phyloP scores from a whole-genome alignment of 768 basidiomycete genomes.

The Galerina marginata region DNA sequence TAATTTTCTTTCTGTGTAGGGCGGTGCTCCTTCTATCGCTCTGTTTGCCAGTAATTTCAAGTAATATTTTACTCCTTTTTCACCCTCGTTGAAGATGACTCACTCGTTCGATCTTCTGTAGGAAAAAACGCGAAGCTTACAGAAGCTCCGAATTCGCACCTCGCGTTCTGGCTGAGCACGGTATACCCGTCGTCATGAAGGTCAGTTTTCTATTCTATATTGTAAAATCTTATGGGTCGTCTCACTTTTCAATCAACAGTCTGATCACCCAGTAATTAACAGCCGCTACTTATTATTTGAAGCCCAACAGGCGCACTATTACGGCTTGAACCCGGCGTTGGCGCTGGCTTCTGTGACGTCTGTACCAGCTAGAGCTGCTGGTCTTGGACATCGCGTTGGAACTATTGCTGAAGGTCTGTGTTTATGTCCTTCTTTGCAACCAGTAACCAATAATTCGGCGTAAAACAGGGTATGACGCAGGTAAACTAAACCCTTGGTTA shows the following conservation, averaged over 20 bases:
- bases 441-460: constrained; percentile 4
- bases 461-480: constrained; percentile 70
- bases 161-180: constrained; percentile 67
- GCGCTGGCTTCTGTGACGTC: constrained; percentile 65
- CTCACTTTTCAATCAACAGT: constrained; percentile 31
- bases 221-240: too few relatives aligned
- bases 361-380: constrained; percentile 66
- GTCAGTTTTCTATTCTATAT: constrained; percentile 29
- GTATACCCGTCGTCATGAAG: constrained; percentile 77
- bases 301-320: constrained; percentile 72
- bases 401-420: constrained; percentile 54
- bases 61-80: constrained; percentile 25
- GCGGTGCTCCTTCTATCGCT: constrained; percentile 67
- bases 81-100: neutral
- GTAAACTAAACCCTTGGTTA: constrained; percentile 15
- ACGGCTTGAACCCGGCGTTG: constrained; percentile 61
- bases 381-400: constrained; percentile 73
- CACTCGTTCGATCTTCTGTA: constrained; percentile 8
- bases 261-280: constrained; percentile 62
- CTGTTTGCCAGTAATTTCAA: constrained; percentile 71
- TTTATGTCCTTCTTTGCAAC: neutral
- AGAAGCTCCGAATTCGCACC: constrained; percentile 77
- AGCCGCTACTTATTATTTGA: constrained; percentile 73
- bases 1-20: constrained; percentile 29
- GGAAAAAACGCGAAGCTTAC: constrained; percentile 60